phyloP scores from a whole-genome alignment of 2,329 filamentous ascomycete genomes.

The Podosphaera fusca region DNA sequence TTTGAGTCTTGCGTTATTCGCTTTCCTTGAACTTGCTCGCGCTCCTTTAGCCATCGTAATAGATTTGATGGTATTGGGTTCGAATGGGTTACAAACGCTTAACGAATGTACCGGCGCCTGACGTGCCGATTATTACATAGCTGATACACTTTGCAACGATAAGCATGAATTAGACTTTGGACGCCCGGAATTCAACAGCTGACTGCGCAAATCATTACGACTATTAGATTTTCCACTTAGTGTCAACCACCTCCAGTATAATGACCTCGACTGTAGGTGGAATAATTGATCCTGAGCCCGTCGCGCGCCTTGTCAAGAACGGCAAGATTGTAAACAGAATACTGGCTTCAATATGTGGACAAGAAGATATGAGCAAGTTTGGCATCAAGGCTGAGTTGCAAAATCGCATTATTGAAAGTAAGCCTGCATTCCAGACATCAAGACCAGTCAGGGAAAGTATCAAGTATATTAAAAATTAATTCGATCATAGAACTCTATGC shows the following conservation, averaged over 20 bases:
- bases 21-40: constrained; percentile 56
- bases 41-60: constrained; percentile 62
- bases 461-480: background rate
- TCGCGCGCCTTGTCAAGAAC: constrained; percentile 10
- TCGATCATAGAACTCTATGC: background rate
- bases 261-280: constrained; percentile 17
- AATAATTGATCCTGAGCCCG: constrained; percentile 13
- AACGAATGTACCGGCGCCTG: background rate
- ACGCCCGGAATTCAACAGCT: too few species aligned
- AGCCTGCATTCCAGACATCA: constrained; percentile 18
- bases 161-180: too few species aligned
- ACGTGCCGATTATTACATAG: background rate
- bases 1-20: constrained; percentile 63
- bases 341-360: constrained; percentile 32
- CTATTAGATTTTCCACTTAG: too few species aligned
- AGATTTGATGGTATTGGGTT: background rate
- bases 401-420: constrained; percentile 54
- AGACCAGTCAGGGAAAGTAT: background rate
- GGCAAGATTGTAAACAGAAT: constrained; percentile 13
- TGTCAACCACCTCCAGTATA: background rate
- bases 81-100: background rate
- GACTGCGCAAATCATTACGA: too few species aligned
- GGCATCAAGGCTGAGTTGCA: constrained; percentile 75
- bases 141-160: too few species aligned
- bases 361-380: constrained; percentile 51